Evolutionary conservation across 1,284 basidiomycete genomes (phyloP).

Genomic region (Leccinum angustisporum): DNA sequence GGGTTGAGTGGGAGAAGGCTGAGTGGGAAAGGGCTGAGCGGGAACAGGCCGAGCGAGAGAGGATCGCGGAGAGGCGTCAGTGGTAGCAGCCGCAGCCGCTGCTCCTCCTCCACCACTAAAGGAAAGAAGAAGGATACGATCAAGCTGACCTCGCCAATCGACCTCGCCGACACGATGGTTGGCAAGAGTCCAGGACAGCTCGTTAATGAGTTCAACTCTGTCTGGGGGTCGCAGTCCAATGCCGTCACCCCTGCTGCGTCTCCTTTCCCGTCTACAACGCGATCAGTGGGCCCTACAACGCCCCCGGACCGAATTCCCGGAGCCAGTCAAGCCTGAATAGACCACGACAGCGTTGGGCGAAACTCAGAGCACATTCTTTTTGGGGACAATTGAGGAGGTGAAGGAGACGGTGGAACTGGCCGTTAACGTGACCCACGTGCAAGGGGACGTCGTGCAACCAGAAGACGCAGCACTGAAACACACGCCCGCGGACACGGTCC

Average conservation of each 20-base stretch:
- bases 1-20: no score
- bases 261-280: constrained; percentile 20
- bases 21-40: no score
- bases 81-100: no score
- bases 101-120: no score
- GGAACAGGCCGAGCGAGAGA: no score
- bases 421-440: constrained; percentile 12
- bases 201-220: constrained; percentile 21
- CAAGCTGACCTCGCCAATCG: no score
- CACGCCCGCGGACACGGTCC: constrained; percentile 31
- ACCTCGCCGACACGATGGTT: constrained; percentile 8
- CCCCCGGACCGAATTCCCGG: constrained; percentile 19
- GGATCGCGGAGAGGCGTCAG: no score
- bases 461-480: constrained; percentile 16
- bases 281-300: constrained; percentile 24
- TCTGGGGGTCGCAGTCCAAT: constrained; percentile 35
- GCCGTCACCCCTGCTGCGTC: constrained; percentile 28
- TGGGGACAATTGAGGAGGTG: not conserved
- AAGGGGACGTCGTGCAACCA: not conserved
- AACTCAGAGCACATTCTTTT: constrained; percentile 3
- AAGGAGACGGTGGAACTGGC: constrained; percentile 1
- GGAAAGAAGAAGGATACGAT: no score
- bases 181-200: constrained; percentile 32
- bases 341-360: constrained; percentile 15
- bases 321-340: constrained; percentile 11